Percentiles rank a stretch among this genome's conserved stretches.
These are phyloP conservation scores for Balansia obtecta DNA, from an alignment of 2,329 filamentous ascomycete genomes.

Conservation along the genomic window DNA sequence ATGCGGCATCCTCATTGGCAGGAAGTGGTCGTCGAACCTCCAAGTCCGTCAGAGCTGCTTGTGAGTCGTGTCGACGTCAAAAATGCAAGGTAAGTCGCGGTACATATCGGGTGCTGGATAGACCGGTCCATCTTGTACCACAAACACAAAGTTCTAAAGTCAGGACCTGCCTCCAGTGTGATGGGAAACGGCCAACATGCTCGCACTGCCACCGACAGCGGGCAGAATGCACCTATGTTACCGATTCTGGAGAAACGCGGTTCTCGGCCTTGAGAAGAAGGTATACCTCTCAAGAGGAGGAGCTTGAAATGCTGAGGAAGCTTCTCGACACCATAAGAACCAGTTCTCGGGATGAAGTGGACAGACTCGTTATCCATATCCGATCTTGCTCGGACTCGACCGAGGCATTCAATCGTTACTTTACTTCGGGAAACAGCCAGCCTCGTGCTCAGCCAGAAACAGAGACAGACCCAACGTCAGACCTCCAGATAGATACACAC, in stretches of 20 bases:
- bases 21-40: background rate
- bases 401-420: background rate
- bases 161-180: background rate
- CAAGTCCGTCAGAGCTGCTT: slow-evolving; percentile 1
- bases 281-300: background rate
- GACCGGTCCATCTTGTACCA: background rate
- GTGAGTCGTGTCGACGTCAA: slow-evolving; percentile 3
- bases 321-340: background rate
- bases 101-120: background rate
- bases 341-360: background rate
- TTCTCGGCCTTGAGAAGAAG: slow-evolving; percentile 3
- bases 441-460: background rate
- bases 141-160: background rate
- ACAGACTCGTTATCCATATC: background rate
- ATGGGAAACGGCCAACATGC: slow-evolving; percentile 3
- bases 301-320: slow-evolving; percentile 1
- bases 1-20: background rate
- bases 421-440: background rate
- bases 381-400: background rate
- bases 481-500: background rate
- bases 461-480: background rate
- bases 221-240: background rate
- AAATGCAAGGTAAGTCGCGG: slow-evolving; percentile 3
- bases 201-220: slow-evolving; percentile 1
- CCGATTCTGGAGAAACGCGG: slow-evolving; percentile 2